Evolutionary conservation across 2,329 filamentous ascomycete genomes (phyloP).

Genomic region (Clarireedia paspali): DNA sequence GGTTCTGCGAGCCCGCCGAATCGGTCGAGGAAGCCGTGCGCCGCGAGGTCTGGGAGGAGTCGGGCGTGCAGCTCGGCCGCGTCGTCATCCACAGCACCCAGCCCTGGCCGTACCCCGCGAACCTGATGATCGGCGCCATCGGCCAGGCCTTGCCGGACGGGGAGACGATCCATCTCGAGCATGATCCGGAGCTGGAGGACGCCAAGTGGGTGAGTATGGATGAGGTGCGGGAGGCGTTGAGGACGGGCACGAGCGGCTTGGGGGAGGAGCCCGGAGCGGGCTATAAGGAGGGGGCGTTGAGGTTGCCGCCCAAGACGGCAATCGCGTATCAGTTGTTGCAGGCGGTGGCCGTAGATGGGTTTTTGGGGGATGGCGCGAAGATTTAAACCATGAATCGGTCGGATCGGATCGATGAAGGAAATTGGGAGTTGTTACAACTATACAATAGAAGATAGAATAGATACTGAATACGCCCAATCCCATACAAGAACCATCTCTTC

Average conservation of each 20-base stretch:
- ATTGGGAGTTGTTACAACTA: too few species aligned
- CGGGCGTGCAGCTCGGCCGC: conserved; percentile 65
- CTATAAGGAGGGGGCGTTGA: conserved; percentile 69
- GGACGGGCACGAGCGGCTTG: conserved; percentile 57
- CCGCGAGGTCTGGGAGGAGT: conserved; percentile 81
- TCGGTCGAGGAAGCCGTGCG: conserved; percentile 78
- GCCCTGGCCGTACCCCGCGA: conserved; percentile 82
- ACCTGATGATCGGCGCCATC: conserved; percentile 80
- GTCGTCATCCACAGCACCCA: conserved; percentile 79
- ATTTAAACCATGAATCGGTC: conserved; percentile 10
- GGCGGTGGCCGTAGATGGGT: conserved; percentile 66
- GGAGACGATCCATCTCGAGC: conserved; percentile 72
- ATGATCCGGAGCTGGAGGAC: conserved; percentile 86
- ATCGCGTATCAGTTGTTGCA: conserved; percentile 86
- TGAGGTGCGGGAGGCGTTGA: conserved; percentile 70
- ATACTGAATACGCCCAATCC: too few species aligned
- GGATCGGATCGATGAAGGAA: too few species aligned
- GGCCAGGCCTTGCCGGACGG: conserved; percentile 75
- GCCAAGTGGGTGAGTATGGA: conserved; percentile 83
- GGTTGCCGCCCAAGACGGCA: conserved; percentile 76
- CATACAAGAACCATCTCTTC: too few species aligned
- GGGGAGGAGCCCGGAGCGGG: conserved; percentile 55
- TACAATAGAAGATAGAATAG: too few species aligned
- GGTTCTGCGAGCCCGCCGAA: conserved; percentile 80
- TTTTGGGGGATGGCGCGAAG: conserved; percentile 38